A percentile compares a stretch with the other conserved stretches of the same genome.
phyloP scores from a whole-genome alignment of 257 asterid species.

The Forsythia suspensa region DNA sequence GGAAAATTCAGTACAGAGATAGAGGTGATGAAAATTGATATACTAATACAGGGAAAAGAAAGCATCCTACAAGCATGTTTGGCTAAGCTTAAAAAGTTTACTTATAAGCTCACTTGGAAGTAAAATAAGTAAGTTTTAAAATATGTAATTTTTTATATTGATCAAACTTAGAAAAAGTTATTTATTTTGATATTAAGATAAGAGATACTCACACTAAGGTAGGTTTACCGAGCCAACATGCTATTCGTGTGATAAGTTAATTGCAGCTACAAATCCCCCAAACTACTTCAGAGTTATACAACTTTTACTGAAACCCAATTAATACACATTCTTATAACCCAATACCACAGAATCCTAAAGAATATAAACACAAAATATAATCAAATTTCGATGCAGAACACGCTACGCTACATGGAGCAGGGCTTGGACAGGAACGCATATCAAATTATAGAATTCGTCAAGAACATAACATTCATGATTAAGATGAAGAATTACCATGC shows the following conservation, averaged over 20 bases:
- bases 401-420: background rate
- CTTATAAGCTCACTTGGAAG: background rate
- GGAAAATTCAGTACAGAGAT: background rate
- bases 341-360: background rate
- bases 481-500: background rate
- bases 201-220: background rate
- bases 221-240: too few species aligned
- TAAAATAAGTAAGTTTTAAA: background rate
- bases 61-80: background rate
- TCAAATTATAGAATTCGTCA: background rate
- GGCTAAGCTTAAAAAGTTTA: background rate
- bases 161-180: too few species aligned
- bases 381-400: background rate
- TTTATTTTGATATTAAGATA: background rate
- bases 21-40: background rate
- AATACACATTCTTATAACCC: background rate
- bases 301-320: background rate
- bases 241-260: too few species aligned
- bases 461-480: background rate
- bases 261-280: background rate
- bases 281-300: background rate
- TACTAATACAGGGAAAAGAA: too few species aligned
- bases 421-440: background rate
- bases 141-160: too few species aligned
- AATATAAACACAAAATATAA: background rate